These are phyloP conservation scores for Penicillium expansum DNA, from an alignment of 2,329 filamentous ascomycete genomes.

Conservation along the genomic window DNA sequence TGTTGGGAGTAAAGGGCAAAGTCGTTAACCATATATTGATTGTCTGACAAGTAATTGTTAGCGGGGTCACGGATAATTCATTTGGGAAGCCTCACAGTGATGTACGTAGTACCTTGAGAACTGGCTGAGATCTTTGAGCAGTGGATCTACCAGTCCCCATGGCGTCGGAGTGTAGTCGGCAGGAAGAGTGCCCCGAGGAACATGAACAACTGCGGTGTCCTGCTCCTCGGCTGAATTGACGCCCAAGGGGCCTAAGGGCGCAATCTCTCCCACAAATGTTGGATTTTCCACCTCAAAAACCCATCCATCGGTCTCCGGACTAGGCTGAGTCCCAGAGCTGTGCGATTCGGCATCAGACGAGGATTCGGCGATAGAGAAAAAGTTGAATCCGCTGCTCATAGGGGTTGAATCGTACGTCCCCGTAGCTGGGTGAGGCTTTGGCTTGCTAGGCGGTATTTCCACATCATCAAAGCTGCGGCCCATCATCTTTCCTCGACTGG, in stretches of 20 bases:
- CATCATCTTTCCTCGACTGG: constrained; percentile 51
- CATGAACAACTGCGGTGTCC: constrained; percentile 17
- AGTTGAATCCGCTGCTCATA: constrained; percentile 4
- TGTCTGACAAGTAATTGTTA: constrained; percentile 28
- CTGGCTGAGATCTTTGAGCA: constrained; percentile 47
- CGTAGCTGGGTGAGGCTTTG: neutral
- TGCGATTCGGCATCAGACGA: constrained; percentile 17
- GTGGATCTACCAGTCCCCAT: constrained; percentile 45
- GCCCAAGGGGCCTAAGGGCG: neutral
- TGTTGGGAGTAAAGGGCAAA: constrained; percentile 49
- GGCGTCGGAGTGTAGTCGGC: constrained; percentile 33
- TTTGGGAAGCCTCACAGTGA: constrained; percentile 39
- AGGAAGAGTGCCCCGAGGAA: constrained; percentile 5
- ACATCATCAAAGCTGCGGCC: constrained; percentile 50
- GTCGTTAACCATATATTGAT: constrained; percentile 42
- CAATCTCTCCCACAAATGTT: neutral
- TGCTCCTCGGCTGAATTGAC: constrained; percentile 3
- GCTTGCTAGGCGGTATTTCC: constrained; percentile 13
- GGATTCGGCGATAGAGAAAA: constrained; percentile 12
- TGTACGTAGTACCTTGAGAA: constrained; percentile 48
- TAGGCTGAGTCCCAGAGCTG: constrained; percentile 16
- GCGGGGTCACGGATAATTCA: constrained; percentile 7
- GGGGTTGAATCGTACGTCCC: neutral
- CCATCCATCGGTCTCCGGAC: constrained; percentile 19
- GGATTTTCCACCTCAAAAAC: constrained; percentile 8